phyloP scores from a whole-genome alignment of 371 early-diverging fungal species.

The Mucor sp. region DNA sequence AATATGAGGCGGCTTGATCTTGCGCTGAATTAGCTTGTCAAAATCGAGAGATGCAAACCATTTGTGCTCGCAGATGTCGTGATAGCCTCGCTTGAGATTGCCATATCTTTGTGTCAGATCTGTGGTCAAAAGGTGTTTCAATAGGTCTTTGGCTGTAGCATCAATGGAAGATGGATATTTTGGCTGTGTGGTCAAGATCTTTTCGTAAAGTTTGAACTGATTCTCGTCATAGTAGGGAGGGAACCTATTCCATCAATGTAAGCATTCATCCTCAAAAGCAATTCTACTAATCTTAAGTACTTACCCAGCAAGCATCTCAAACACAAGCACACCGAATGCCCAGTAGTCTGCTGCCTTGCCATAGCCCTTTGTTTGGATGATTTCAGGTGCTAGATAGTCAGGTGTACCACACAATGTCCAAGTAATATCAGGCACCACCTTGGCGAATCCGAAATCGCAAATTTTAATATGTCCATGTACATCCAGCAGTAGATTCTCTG shows the following conservation, averaged over 20 bases:
- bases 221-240: slow-evolving; percentile 96
- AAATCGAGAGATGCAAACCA: slow-evolving; percentile 79
- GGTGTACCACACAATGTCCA: slow-evolving; percentile 99
- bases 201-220: slow-evolving; percentile 90
- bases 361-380: slow-evolving; percentile 90
- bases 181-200: slow-evolving; percentile 81
- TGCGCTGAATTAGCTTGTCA: slow-evolving; percentile 54
- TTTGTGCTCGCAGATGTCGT: slow-evolving; percentile 69
- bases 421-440: slow-evolving; percentile 86
- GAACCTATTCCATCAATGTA: slow-evolving; percentile 33
- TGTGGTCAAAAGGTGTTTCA: slow-evolving; percentile 80
- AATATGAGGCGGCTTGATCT: slow-evolving; percentile 68
- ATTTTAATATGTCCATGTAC: slow-evolving; percentile 97
- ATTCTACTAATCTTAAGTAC: neutral
- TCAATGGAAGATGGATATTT: slow-evolving; percentile 86
- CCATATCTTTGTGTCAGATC: slow-evolving; percentile 88
- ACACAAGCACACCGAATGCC: slow-evolving; percentile 92
- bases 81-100: slow-evolving; percentile 78
- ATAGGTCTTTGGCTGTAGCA: slow-evolving; percentile 81
- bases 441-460: slow-evolving; percentile 99
- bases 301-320: slow-evolving; percentile 87
- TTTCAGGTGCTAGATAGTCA: slow-evolving; percentile 95
- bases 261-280: neutral
- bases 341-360: slow-evolving; percentile 92
- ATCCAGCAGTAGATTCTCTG: slow-evolving; percentile 92